Evolutionary conservation across 2,329 filamentous ascomycete species (phyloP).

Genomic region (Penicillium sp.): DNA sequence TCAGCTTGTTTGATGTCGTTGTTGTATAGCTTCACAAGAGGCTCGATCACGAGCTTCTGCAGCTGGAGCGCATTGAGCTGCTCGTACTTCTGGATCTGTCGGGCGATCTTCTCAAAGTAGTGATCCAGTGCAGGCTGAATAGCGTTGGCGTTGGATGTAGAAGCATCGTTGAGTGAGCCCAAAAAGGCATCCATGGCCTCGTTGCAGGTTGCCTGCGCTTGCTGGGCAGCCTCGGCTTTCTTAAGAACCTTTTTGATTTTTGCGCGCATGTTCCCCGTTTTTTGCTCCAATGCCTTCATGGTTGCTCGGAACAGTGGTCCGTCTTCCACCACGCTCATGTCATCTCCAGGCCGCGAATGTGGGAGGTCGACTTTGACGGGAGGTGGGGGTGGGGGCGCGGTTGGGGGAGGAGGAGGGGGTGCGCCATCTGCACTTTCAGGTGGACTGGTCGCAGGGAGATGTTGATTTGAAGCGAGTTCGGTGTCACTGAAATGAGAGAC

Average conservation of each 20-base stretch:
- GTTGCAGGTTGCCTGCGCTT: conserved; percentile 77
- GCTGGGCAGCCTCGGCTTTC: conserved; percentile 81
- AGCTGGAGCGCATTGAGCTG: conserved; percentile 76
- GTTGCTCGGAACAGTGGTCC: conserved; percentile 94
- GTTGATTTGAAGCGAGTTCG: conserved; percentile 49
- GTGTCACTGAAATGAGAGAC: conserved; percentile 73
- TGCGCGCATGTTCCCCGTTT: conserved; percentile 86
- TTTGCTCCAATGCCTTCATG: conserved; percentile 93
- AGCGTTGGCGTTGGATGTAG: conserved; percentile 85
- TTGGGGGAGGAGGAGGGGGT: conserved; percentile 22
- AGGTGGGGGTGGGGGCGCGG: conserved; percentile 27
- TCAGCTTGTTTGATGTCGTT: conserved; percentile 98
- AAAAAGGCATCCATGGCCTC: conserved; percentile 78
- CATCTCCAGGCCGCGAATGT: conserved; percentile 78
- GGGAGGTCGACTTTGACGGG: conserved; percentile 79
- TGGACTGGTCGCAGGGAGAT: conserved; percentile 25
- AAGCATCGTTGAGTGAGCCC: conserved; percentile 79
- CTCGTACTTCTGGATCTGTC: conserved; percentile 84
- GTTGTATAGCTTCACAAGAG: conserved; percentile 84
- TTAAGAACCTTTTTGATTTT: conserved; percentile 97
- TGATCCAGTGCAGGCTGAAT: conserved; percentile 96
- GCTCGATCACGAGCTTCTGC: conserved; percentile 91
- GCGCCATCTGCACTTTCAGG: conserved; percentile 29
- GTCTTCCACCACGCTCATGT: conserved; percentile 80
- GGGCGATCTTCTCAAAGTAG: conserved; percentile 95